Base-by-base conservation (phyloP, 768 basidiomycete species). In the Tricholoma matsutake region DNA sequence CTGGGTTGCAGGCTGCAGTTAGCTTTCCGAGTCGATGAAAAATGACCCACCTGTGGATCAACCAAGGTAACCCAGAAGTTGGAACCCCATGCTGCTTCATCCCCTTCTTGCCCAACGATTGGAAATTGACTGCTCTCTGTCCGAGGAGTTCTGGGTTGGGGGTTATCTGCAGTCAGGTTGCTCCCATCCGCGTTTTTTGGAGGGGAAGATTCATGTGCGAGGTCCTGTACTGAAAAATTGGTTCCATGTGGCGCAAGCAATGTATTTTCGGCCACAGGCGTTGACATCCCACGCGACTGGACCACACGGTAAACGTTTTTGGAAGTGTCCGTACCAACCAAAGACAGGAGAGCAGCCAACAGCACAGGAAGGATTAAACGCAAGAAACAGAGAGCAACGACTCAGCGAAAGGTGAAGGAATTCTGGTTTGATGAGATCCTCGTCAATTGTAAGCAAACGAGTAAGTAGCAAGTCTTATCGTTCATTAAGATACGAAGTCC, bases 51-150 rank as follows among this genome's bases (percentile, higher is more conserved):
- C 82, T 91, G 86, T 28, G 95, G 95, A 80, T 97, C 94, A 53
- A 90, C 83, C 56, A 96, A 80, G 6, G 95, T 96, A 6, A 96
- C 92, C 95, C 95, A 97, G 71, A 97, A 96, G 72, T 94, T 88
- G 28, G 89, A 85, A 4, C 92, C 93, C 93, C 93, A 95, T 29
- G 82, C 82, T 62, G 83, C 74, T 65, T 81, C 83, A 58, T 81
- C 77, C 52, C 68, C 73, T 57, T 80, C 77, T 45, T 73, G 71
- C 29, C 57, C 67, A 34, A 65, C 61, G 65, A 56, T 78, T 73
- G 37, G 47, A 58, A 53, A 22, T 6, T 61, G 51, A 20, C 55
- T 39, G 57, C 61, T 64, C 25, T 52, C 63, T 47, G 61, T 58
- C 32, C 49, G 63, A 52, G 55, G 20, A 55, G 59, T 62, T 61